These are phyloP conservation scores for Aulographum hederae DNA, from an alignment of 2,329 filamentous ascomycete genomes.

Conservation along the genomic window DNA sequence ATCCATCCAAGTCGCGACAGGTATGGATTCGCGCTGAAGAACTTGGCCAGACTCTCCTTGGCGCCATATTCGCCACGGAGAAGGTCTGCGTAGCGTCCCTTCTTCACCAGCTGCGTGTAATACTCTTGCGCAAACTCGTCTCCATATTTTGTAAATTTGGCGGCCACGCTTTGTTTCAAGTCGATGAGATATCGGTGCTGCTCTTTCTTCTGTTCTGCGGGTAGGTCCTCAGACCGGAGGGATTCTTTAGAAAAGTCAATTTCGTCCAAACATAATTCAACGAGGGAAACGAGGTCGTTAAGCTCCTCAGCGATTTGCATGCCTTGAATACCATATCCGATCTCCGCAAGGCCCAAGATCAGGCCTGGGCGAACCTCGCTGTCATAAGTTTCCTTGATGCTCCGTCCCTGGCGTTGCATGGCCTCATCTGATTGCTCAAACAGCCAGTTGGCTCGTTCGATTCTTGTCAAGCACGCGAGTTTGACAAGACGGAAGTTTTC, in stretches of 20 bases:
- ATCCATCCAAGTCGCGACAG: slow-evolving; percentile 82
- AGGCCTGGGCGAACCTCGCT: slow-evolving; percentile 21
- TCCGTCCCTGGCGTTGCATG: slow-evolving; percentile 28
- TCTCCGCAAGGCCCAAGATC: slow-evolving; percentile 21
- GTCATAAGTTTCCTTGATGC: slow-evolving; percentile 24
- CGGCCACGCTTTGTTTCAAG: slow-evolving; percentile 18
- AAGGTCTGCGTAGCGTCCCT: slow-evolving; percentile 46
- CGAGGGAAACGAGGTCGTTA: slow-evolving; percentile 43
- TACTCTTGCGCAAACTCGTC: slow-evolving; percentile 55
- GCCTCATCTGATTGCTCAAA: slow-evolving; percentile 32
- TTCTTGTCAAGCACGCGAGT: slow-evolving; percentile 37
- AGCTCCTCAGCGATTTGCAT: slow-evolving; percentile 44
- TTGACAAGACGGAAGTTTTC: slow-evolving; percentile 35
- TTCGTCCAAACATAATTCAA: slow-evolving; percentile 9
- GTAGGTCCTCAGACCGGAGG: not conserved
- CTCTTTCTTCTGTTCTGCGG: not conserved
- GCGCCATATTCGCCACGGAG: slow-evolving; percentile 52
- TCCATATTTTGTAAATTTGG: slow-evolving; percentile 42
- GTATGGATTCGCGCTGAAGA: slow-evolving; percentile 52
- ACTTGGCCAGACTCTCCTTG: slow-evolving; percentile 55
- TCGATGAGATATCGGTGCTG: slow-evolving; percentile 16
- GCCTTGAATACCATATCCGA: slow-evolving; percentile 38
- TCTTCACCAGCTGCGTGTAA: slow-evolving; percentile 59
- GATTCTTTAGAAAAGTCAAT: slow-evolving; percentile 9
- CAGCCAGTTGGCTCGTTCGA: slow-evolving; percentile 41